Evolutionary conservation across 2,329 filamentous ascomycete genomes (phyloP), one percentile per base, ranked within the genome.

Genomic region (Calonectria pseudoreteaudii): DNA sequence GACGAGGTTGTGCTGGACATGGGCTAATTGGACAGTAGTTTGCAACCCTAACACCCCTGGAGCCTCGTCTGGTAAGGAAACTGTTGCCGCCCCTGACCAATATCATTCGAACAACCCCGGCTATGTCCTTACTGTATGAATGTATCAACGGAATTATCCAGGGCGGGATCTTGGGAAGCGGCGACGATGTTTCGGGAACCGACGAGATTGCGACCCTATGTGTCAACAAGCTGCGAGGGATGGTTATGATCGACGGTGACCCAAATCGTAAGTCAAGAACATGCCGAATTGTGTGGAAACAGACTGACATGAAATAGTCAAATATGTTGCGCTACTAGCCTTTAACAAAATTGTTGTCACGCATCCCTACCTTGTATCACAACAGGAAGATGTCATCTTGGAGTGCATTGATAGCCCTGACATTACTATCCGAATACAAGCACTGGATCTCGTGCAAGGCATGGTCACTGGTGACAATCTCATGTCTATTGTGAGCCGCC

Each of bases 131-230:
- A 34, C 87, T 98, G 8, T 99, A 99, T 80, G 97, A 99, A 85
- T 99, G 97, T 82, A 98, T 99, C 85, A 98, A 98, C 83, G 97
- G 97, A 30, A 98, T 99, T 75, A 98, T 99, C 73, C 96, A 98
- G 83, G 97, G 97, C 34, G 97, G 97, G 0, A 98, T 99, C 71
- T 87, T 99, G 65, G 94, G 95, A 38, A 94, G 93, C 56, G 92
- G 93, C 34, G 95, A 96, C 76, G 94, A 95, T 68, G 91, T 93
- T 26, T 90, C 93, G 41, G 96, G 96, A 69, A 94, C 94, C 49
- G 96, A 98, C 78, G 96, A 98, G 83, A 95, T 99, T 81, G 97
- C 97, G 9, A 93, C 93, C 34, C 88, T 99, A 7, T 99, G 97
- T 83, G 96, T 98, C 31, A 94, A 92, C 74, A 99, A 98, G 85